phyloP scores from a whole-genome alignment of 331 rosid species.

The Prunus yedoensis region DNA sequence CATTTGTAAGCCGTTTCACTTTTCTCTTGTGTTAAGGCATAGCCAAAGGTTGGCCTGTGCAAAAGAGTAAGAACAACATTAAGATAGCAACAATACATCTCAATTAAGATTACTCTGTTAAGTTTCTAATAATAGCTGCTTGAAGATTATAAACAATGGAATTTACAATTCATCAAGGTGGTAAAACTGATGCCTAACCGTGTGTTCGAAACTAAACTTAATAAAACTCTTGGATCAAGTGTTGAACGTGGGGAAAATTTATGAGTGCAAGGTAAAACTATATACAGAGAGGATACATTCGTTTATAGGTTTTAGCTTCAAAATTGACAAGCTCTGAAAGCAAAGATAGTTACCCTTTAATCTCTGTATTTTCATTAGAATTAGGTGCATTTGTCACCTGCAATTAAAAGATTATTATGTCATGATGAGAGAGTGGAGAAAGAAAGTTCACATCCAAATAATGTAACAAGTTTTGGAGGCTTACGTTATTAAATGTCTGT shows the following conservation, averaged over 20 bases:
- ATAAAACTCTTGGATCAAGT: neutral
- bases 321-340: neutral
- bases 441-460: neutral
- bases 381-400: constrained; percentile 34
- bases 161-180: no score
- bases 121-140: neutral
- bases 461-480: neutral
- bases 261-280: neutral
- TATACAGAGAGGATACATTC: no score
- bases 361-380: constrained; percentile 26
- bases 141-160: neutral
- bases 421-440: neutral
- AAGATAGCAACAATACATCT: neutral
- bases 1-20: constrained; percentile 17
- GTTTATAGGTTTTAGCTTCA: no score
- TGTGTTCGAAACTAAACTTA: no score
- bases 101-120: neutral
- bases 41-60: constrained; percentile 33
- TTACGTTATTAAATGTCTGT: constrained; percentile 34
- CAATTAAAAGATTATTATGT: constrained; percentile 13
- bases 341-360: constrained; percentile 34
- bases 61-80: constrained; percentile 1
- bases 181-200: no score
- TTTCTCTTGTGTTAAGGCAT: constrained; percentile 43
- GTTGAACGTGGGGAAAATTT: neutral